Conservation (phyloP, 2,329 filamentous ascomycete species). For the Alternaria ventricosa region DNA sequence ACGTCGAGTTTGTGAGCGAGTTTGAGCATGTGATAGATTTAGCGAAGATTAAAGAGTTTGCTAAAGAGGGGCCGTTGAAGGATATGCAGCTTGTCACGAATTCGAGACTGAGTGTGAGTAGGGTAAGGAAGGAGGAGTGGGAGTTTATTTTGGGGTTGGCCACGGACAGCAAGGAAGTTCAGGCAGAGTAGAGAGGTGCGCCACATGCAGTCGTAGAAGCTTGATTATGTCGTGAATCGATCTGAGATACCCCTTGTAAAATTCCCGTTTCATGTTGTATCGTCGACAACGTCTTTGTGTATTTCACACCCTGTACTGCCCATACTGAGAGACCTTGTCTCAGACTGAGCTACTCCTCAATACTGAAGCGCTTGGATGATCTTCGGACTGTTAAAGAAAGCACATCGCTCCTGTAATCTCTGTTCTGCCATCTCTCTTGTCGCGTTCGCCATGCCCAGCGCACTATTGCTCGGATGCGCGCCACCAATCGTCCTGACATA, state of each 20-base stretch:
- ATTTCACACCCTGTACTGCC: not conserved
- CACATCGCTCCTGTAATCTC: slow-evolving; percentile 57
- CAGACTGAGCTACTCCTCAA: slow-evolving; percentile 10
- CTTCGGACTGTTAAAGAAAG: slow-evolving; percentile 54
- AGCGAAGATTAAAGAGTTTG: slow-evolving; percentile 72
- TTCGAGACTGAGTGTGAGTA: slow-evolving; percentile 80
- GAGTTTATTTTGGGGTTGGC: slow-evolving; percentile 64
- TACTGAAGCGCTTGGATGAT: slow-evolving; percentile 51
- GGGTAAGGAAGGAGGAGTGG: slow-evolving; percentile 71
- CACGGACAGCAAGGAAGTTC: slow-evolving; percentile 9
- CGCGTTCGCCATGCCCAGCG: slow-evolving; percentile 46
- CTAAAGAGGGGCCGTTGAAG: slow-evolving; percentile 63
- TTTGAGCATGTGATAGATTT: slow-evolving; percentile 75
- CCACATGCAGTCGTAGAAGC: not conserved
- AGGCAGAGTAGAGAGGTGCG: not conserved
- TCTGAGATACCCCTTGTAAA: not conserved
- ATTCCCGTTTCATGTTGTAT: not conserved
- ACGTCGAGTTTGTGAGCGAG: slow-evolving; percentile 86
- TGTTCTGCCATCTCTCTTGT: slow-evolving; percentile 42
- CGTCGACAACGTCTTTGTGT: not conserved
- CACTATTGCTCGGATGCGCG: slow-evolving; percentile 51
- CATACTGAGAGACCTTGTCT: not conserved
- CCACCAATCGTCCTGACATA: slow-evolving; percentile 51
- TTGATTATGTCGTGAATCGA: not conserved
- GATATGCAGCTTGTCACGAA: slow-evolving; percentile 85